Evolutionary conservation across 192 early-diverging fungal genomes (phyloP).

Genomic region (Ambispora gerdemannii): DNA sequence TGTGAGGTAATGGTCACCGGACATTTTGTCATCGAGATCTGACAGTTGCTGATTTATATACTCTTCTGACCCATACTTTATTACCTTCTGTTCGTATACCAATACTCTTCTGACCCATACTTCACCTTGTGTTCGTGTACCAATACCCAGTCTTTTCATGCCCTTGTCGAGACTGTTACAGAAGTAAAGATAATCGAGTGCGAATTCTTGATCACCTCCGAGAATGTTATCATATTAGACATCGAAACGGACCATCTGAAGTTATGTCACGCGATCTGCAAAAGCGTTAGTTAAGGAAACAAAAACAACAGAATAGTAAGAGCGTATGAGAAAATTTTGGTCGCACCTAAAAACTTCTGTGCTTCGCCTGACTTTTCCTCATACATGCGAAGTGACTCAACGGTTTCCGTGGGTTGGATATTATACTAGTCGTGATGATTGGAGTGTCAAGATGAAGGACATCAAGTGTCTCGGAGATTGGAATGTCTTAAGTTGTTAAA

Average conservation of each 20-base stretch:
- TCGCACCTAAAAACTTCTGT: slow-evolving; percentile 17
- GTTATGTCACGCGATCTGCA: slow-evolving; percentile 3
- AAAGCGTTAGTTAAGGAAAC: slow-evolving; percentile 1
- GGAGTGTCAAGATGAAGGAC: slow-evolving; percentile 7
- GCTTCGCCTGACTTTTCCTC: neutral
- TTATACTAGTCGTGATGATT: no score
- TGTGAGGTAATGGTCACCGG: slow-evolving; percentile 8
- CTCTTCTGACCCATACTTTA: slow-evolving; percentile 3
- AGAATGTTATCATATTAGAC: neutral
- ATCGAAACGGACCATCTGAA: slow-evolving; percentile 7
- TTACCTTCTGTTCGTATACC: slow-evolving; percentile 6
- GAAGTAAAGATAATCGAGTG: neutral
- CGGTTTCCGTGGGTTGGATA: no score
- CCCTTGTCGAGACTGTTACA: neutral
- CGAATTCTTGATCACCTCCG: neutral
- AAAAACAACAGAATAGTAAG: slow-evolving; percentile 5
- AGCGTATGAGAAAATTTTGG: no score
- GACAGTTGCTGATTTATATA: neutral
- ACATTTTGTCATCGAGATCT: neutral
- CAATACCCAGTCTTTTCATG: slow-evolving; percentile 7
- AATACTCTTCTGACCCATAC: no score
- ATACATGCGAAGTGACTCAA: slow-evolving; percentile 11
- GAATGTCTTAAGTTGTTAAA: no score
- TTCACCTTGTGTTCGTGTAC: neutral
- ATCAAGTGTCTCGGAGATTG: no score